Evolutionary conservation across 768 basidiomycete species (phyloP).

Genomic region (Amanita inopinata): DNA sequence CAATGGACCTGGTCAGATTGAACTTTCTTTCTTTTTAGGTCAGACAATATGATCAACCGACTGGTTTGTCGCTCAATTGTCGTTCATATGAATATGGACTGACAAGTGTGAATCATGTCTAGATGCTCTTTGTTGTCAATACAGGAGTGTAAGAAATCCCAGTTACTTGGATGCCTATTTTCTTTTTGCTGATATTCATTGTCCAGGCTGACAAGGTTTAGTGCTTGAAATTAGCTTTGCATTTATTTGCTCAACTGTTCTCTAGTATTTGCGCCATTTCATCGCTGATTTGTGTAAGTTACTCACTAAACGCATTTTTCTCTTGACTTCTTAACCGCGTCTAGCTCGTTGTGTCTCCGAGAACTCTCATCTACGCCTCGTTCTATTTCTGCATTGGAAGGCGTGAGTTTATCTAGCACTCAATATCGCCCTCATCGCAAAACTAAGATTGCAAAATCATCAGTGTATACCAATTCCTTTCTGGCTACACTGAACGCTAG

Average conservation of each 20-base stretch:
- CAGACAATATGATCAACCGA: slow-evolving; percentile 35
- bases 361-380: slow-evolving; percentile 44
- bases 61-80: slow-evolving; percentile 17
- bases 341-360: slow-evolving; percentile 36
- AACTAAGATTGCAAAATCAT: neutral
- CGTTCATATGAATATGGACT: neutral
- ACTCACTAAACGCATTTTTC: slow-evolving; percentile 2
- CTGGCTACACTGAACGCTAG: slow-evolving; percentile 50
- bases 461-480: slow-evolving; percentile 52
- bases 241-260: neutral
- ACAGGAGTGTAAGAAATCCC: slow-evolving; percentile 19
- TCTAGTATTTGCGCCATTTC: slow-evolving; percentile 41
- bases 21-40: slow-evolving; percentile 17
- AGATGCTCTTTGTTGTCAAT: slow-evolving; percentile 36
- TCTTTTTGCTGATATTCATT: neutral
- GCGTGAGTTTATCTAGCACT: slow-evolving; percentile 27
- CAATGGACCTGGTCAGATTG: neutral
- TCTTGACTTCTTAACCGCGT: slow-evolving; percentile 3
- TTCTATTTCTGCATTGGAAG: slow-evolving; percentile 55
- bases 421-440: too few relatives aligned
- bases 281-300: slow-evolving; percentile 39
- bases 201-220: slow-evolving; percentile 24
- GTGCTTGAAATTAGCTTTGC: neutral
- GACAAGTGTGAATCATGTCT: neutral
- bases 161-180: neutral